Conservation (phyloP, 495 filamentous ascomycete species). For the Xylaria venustula region DNA sequence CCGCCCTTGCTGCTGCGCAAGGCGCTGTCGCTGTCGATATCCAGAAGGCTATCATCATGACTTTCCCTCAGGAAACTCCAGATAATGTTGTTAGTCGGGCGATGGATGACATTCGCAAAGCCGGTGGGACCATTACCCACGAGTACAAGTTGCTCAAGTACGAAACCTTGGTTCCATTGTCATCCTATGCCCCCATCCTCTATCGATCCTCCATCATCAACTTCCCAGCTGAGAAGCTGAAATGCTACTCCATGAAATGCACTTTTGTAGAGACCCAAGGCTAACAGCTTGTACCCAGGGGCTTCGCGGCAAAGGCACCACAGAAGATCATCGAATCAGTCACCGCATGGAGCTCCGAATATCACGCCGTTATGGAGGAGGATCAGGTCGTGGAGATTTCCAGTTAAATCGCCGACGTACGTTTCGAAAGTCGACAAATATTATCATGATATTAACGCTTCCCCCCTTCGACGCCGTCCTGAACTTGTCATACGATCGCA, state of each 20-base stretch:
- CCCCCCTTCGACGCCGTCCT: conserved; percentile 1
- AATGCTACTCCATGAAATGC: no score
- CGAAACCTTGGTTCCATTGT: no score
- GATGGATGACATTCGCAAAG: conserved; percentile 65
- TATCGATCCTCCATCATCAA: not conserved
- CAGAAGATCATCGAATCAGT: conserved; percentile 66
- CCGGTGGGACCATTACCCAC: conserved; percentile 60
- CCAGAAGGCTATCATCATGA: conserved; percentile 74
- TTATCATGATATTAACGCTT: not conserved
- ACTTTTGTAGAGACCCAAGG: no score
- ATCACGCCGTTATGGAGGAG: conserved; percentile 71
- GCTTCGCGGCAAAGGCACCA: conserved; percentile 72
- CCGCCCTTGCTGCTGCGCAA: conserved; percentile 51
- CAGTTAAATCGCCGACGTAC: not conserved
- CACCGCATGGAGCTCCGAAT: conserved; percentile 61
- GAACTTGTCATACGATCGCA: not conserved
- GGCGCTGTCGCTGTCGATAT: conserved; percentile 53
- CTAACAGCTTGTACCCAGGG: conserved; percentile 44
- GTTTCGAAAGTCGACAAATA: not conserved
- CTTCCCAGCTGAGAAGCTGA: no score
- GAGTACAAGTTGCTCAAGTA: conserved; percentile 60
- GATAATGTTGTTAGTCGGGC: conserved; percentile 64
- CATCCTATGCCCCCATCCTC: not conserved
- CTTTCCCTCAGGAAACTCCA: conserved; percentile 72
- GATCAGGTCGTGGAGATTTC: conserved; percentile 58